Percentiles rank a stretch among this genome's conserved stretches.
phyloP scores from a whole-genome alignment of 2,329 filamentous ascomycete species.

The Colletotrichum siamense region DNA sequence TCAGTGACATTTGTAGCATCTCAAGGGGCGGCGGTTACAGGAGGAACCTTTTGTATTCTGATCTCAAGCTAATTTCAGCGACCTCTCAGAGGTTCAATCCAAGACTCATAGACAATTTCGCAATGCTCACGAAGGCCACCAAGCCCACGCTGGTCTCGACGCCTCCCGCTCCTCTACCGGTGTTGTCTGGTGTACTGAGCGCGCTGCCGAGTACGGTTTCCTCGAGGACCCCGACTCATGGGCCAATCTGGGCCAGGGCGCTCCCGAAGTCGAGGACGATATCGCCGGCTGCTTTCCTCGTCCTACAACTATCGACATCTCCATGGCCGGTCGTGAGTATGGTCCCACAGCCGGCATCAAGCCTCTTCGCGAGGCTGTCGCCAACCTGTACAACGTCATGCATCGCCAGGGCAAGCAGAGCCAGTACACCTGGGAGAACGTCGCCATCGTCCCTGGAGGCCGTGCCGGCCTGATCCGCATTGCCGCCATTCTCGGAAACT shows the following conservation, averaged over 20 bases:
- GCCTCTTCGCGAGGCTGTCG: conserved; percentile 86
- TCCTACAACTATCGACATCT: conserved; percentile 79
- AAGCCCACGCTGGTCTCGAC: conserved; percentile 89
- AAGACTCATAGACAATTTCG: conserved; percentile 90
- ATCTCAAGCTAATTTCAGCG: conserved; percentile 18
- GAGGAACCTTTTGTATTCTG: not conserved
- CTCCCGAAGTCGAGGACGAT: conserved; percentile 91
- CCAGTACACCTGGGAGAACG: conserved; percentile 97
- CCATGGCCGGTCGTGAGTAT: conserved; percentile 83
- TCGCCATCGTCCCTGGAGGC: conserved; percentile 93
- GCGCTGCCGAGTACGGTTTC: conserved; percentile 88
- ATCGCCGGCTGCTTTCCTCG: conserved; percentile 89
- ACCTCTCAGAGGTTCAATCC: conserved; percentile 73
- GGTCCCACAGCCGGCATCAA: conserved; percentile 94
- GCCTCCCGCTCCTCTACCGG: conserved; percentile 88
- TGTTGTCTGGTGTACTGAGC: conserved; percentile 91
- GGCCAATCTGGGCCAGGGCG: conserved; percentile 95
- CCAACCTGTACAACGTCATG: conserved; percentile 90
- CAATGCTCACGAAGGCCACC: conserved; percentile 87
- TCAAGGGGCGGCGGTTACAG: not conserved
- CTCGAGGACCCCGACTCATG: conserved; percentile 80
- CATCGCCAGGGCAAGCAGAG: conserved; percentile 87
- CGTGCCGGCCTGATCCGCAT: conserved; percentile 93
- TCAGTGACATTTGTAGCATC: conserved; percentile 21
- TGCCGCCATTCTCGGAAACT: conserved; percentile 90